phyloP scores from a whole-genome alignment of 805 yeast genomes.

The Ogataea methylovora region DNA sequence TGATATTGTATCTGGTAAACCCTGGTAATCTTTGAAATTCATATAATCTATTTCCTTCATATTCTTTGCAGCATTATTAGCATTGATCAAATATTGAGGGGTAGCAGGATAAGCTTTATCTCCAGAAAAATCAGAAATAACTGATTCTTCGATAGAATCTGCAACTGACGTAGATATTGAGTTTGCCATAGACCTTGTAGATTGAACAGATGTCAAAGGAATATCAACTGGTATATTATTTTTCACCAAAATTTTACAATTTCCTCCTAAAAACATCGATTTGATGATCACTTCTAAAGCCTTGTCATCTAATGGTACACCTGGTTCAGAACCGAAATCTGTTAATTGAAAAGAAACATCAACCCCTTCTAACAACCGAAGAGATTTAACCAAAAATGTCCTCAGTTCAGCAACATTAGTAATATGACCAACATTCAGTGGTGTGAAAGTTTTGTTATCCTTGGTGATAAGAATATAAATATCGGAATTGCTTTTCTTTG shows the following conservation, averaged over 20 bases:
- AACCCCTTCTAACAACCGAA: conserved; percentile 26
- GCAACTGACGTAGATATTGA: too few relatives aligned
- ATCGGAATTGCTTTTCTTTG: conserved; percentile 22
- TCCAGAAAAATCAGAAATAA: conserved; percentile 10
- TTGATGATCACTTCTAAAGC: conserved; percentile 30
- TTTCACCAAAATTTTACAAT: conserved; percentile 14
- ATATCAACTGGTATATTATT: conserved; percentile 3
- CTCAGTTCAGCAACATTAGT: conserved; percentile 31
- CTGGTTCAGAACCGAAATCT: conserved; percentile 56
- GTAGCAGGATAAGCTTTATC: conserved; percentile 22
- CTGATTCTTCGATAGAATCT: conserved; percentile 1
- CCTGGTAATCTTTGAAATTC: conserved; percentile 42
- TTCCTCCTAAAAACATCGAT: conserved; percentile 23
- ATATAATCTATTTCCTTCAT: conserved; percentile 42
- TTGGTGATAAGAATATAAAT: conserved; percentile 47
- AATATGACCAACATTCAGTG: conserved; percentile 33
- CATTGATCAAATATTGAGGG: conserved; percentile 57
- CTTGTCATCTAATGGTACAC: conserved; percentile 47
- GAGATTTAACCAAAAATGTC: conserved; percentile 26
- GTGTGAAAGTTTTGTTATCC: conserved; percentile 51
- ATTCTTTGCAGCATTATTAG: conserved; percentile 7
- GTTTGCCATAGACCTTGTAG: too few relatives aligned
- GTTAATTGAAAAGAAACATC: conserved; percentile 51
- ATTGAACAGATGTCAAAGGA: neutral
- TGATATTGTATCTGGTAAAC: neutral